phyloP scores from a whole-genome alignment of 129 eudicot genomes.

The Ambrosia artemisiifolia region DNA sequence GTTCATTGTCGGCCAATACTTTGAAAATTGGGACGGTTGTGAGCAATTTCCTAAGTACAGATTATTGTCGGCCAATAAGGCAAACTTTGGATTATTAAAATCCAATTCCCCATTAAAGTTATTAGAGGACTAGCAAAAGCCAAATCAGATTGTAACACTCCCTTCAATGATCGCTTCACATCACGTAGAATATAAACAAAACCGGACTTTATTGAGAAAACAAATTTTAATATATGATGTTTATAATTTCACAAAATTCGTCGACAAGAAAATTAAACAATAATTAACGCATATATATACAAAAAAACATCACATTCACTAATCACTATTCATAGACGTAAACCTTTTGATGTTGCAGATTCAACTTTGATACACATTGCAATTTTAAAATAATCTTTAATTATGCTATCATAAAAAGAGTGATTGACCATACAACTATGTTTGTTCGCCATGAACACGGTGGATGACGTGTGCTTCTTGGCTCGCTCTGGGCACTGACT shows the following conservation, averaged over 20 bases:
- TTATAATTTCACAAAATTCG: neutral
- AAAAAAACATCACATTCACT: neutral
- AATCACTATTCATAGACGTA: neutral
- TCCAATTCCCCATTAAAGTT: too few relatives aligned
- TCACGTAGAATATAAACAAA: neutral
- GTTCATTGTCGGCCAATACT: too few relatives aligned
- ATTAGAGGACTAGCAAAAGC: too few relatives aligned
- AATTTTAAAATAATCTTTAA: neutral
- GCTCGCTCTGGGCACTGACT: too few relatives aligned
- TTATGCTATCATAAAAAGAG: neutral
- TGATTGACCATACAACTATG: neutral
- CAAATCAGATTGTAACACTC: neutral
- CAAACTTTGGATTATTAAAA: too few relatives aligned
- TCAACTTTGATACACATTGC: slow-evolving; percentile 5
- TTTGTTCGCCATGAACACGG: neutral
- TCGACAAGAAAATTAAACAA: neutral
- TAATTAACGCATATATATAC: neutral
- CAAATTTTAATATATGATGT: neutral
- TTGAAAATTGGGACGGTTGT: too few relatives aligned
- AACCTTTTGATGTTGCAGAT: neutral
- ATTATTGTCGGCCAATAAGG: too few relatives aligned
- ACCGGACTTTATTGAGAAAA: neutral
- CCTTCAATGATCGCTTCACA: neutral
- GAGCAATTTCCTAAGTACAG: too few relatives aligned
- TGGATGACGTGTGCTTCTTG: too few relatives aligned